A percentile compares a stretch with the other conserved stretches of the same genome.
Conservation (phyloP, 1,284 basidiomycete species). For the Melanopsichium pennsylvanicum region DNA sequence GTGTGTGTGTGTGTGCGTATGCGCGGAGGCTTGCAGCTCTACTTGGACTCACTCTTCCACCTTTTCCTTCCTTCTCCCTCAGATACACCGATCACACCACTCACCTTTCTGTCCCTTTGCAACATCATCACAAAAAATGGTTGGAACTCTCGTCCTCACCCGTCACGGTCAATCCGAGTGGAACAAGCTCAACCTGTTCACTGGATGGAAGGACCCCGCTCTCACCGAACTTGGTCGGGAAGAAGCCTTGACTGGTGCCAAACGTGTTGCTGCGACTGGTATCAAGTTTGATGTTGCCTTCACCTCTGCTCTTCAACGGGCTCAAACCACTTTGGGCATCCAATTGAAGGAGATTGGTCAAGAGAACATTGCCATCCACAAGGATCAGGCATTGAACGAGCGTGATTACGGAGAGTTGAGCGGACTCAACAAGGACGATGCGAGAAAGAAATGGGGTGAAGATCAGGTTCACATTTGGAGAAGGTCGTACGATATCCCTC, state of each 20-base stretch:
- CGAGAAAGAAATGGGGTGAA: slow-evolving; percentile 68
- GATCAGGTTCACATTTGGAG: slow-evolving; percentile 68
- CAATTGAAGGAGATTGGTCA: slow-evolving; percentile 67
- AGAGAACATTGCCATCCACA: slow-evolving; percentile 63
- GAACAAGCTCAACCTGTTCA: slow-evolving; percentile 66
- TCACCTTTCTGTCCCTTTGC: no score
- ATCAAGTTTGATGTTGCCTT: slow-evolving; percentile 66
- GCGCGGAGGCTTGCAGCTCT: no score
- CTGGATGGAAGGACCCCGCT: slow-evolving; percentile 66
- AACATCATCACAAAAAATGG: slow-evolving; percentile 21
- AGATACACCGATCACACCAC: no score
- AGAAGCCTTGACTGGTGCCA: slow-evolving; percentile 63
- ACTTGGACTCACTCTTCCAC: no score
- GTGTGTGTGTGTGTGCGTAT: no score
- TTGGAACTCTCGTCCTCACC: slow-evolving; percentile 64
- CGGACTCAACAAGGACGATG: slow-evolving; percentile 68
- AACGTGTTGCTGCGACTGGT: slow-evolving; percentile 63
- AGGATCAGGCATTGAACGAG: slow-evolving; percentile 68
- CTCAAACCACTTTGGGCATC: slow-evolving; percentile 68
- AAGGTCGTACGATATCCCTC: slow-evolving; percentile 66
- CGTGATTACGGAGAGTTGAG: slow-evolving; percentile 68
- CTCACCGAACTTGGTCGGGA: slow-evolving; percentile 63
- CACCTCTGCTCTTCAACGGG: slow-evolving; percentile 67
- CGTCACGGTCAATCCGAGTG: slow-evolving; percentile 66
- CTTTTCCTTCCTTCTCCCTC: no score